Conservation (phyloP, 169 alveolate genomes). For the Plasmodium malariae region DNA sequence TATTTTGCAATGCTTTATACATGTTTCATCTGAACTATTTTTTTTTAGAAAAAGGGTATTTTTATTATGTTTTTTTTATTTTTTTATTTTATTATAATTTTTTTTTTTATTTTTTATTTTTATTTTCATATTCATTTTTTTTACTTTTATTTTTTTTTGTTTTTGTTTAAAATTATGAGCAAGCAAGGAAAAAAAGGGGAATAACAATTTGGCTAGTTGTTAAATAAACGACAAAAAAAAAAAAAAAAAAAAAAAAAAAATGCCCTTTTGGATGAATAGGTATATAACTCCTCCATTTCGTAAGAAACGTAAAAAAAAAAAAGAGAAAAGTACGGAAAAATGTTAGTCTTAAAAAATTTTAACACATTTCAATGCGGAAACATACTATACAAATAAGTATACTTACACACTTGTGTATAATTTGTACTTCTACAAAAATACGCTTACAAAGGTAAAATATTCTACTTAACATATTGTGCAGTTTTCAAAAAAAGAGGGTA, state of each 20-base stretch:
- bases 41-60: no score
- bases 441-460: background rate
- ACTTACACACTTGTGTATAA: no score
- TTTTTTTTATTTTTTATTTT: constrained; percentile 19
- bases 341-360: no score
- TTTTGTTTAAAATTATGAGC: constrained; percentile 8
- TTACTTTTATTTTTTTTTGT: background rate
- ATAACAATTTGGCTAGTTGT: constrained; percentile 11
- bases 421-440: background rate
- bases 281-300: background rate
- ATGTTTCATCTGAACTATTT: background rate
- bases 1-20: no score
- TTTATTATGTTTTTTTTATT: background rate
- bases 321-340: no score
- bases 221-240: background rate
- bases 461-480: background rate
- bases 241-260: constrained; percentile 5
- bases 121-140: no score
- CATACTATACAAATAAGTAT: no score
- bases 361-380: no score
- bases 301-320: no score
- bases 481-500: background rate
- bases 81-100: constrained; percentile 1
- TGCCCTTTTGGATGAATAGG: background rate
- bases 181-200: background rate